Evolutionary conservation across 2,329 filamentous ascomycete genomes (phyloP), one percentile per base, ranked within the genome.

Genomic region (Claviceps paspali): DNA sequence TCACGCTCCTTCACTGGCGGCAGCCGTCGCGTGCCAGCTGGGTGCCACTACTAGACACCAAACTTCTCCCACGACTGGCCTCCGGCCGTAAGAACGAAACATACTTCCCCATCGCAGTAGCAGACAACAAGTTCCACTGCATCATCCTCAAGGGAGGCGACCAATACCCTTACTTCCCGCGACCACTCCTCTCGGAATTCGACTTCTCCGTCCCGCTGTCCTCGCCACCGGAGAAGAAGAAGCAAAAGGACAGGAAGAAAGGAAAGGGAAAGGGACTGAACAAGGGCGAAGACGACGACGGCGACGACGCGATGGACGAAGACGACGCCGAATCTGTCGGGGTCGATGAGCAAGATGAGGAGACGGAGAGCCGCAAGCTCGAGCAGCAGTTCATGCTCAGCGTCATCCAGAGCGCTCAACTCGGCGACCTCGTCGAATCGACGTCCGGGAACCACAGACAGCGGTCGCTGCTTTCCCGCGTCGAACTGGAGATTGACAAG

Each of bases 81-180:
- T 78, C 76, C 3, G 91, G 91, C 19, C 78, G 79, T 40, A 95
- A 94, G 57, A 73, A 81, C 45, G 91, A 98, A 60, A 74, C 69
- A 0, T 98, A 98, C 64, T 98, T 87, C 73, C 91, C 91, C 1
- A 84, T 98, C 23, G 91, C 91, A 1, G 87, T 96, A 1, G 85
- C 88, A 2, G 77, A 87, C 49, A 72, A 82, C 51, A 88, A 82
- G 52, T 98, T 98, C 59, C 88, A 96, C 67, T 98, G 92, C 63
- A 95, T 98, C 60, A 96, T 98, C 49, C 77, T 98, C 52, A 98
- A 98, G 62, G 91, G 91, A 44, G 82, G 82, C 26, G 91, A 98
- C 53, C 74, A 80, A 52, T 84, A 95, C 52, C 87, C 88, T 1
- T 95, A 91, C 63, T 96, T 88, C 61, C 91, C 85, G 9, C 78